Percentiles rank a stretch among this genome's conserved stretches.
These are phyloP conservation scores for Zangia roseola DNA, from an alignment of 768 basidiomycete genomes.

Conservation along the genomic window DNA sequence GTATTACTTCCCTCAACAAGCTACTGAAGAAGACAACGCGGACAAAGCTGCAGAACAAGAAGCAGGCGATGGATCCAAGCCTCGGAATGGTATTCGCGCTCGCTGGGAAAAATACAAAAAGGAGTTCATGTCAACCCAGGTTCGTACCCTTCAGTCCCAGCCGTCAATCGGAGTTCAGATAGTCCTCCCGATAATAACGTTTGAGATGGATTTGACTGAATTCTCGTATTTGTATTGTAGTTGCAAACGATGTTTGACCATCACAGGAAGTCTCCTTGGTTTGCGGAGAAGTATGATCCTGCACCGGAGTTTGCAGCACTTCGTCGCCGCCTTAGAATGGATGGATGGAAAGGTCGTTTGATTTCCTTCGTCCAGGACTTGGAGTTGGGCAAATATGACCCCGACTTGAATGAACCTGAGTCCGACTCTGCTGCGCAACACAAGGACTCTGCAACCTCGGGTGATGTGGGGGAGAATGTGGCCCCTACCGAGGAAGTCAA, in stretches of 20 bases:
- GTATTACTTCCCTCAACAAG: slow-evolving; percentile 69
- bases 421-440: slow-evolving; percentile 47
- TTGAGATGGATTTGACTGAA: slow-evolving; percentile 21
- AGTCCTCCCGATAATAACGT: slow-evolving; percentile 11
- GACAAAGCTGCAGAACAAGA: slow-evolving; percentile 85
- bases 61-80: slow-evolving; percentile 78
- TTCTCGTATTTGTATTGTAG: slow-evolving; percentile 52
- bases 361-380: slow-evolving; percentile 76
- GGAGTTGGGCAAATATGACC: slow-evolving; percentile 84
- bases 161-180: slow-evolving; percentile 8
- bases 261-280: slow-evolving; percentile 96
- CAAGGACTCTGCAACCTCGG: slow-evolving; percentile 47
- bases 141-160: slow-evolving; percentile 43
- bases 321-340: slow-evolving; percentile 76
- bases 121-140: slow-evolving; percentile 84
- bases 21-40: slow-evolving; percentile 76
- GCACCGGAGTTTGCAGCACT: slow-evolving; percentile 65
- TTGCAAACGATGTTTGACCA: slow-evolving; percentile 95
- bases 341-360: slow-evolving; percentile 79
- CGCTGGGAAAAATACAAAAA: slow-evolving; percentile 96
- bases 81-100: slow-evolving; percentile 77
- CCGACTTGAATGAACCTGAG: slow-evolving; percentile 64
- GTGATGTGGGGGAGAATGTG: slow-evolving; percentile 37
- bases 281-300: slow-evolving; percentile 92
- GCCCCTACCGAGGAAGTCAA: slow-evolving; percentile 54